phyloP scores from a whole-genome alignment of 345 rosid genomes.

The Abelmoschus esculentus region DNA sequence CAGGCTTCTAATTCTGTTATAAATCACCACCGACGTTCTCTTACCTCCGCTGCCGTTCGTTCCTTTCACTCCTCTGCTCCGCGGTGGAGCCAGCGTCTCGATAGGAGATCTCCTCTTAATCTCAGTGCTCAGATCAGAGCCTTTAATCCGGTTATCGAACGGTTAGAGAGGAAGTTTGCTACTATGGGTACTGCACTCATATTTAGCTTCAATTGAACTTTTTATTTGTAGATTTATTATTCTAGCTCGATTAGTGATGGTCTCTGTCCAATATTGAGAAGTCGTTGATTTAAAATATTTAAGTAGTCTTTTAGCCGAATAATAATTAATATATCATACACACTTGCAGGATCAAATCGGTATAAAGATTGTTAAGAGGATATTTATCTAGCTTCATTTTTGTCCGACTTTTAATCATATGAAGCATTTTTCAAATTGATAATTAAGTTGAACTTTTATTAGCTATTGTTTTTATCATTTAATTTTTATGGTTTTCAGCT shows the following conservation, averaged over 20 bases:
- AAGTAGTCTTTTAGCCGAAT: neutral
- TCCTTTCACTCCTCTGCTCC: constrained; percentile 36
- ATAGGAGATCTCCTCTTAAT: constrained; percentile 50
- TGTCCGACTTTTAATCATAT: neutral
- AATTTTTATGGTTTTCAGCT: constrained; percentile 38
- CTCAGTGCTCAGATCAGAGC: constrained; percentile 64
- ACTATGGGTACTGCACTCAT: constrained; percentile 58
- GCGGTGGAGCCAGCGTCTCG: constrained; percentile 74
- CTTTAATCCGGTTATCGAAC: constrained; percentile 55
- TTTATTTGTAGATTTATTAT: neutral
- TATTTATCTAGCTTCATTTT: neutral
- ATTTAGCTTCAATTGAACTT: too few relatives aligned
- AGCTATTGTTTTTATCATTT: neutral
- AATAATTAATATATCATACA: too few relatives aligned
- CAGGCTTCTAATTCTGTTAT: constrained; percentile 15
- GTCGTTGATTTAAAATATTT: neutral
- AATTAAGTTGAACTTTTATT: neutral
- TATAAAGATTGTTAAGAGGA: neutral
- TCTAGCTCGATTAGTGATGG: neutral
- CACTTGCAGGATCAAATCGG: neutral
- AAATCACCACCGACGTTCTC: constrained; percentile 38
- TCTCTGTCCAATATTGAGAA: neutral
- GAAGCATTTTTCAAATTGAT: neutral
- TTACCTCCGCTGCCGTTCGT: constrained; percentile 40
- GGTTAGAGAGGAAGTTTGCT: constrained; percentile 57